Percentiles rank a stretch among this genome's conserved stretches.
phyloP scores from a whole-genome alignment of 495 filamentous ascomycete species.

The Tricharina praecox region DNA sequence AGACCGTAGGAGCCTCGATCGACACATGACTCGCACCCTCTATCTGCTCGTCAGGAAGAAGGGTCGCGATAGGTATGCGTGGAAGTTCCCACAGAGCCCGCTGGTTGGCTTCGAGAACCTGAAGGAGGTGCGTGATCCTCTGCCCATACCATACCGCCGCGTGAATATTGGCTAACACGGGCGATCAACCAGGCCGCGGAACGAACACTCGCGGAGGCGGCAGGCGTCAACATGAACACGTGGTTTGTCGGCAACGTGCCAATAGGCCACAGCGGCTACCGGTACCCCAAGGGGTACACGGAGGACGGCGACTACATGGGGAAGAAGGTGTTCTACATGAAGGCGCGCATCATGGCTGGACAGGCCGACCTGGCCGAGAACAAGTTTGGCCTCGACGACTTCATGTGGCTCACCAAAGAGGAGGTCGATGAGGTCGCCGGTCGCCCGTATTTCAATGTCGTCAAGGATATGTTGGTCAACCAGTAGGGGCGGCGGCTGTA shows the following conservation, averaged over 20 bases:
- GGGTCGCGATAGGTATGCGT: constrained; percentile 36
- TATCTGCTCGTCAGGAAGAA: constrained; percentile 65
- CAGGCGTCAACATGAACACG: constrained; percentile 93
- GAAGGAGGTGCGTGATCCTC: constrained; percentile 46
- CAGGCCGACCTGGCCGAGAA: constrained; percentile 68
- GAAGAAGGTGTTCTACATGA: constrained; percentile 88
- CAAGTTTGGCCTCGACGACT: constrained; percentile 55
- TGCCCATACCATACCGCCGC: neutral
- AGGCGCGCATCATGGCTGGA: constrained; percentile 88
- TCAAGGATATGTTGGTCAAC: constrained; percentile 57
- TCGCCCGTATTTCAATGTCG: constrained; percentile 47
- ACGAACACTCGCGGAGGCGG: constrained; percentile 55
- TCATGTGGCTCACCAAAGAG: constrained; percentile 80
- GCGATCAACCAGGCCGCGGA: constrained; percentile 49
- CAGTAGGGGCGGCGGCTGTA: no score
- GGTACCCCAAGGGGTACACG: constrained; percentile 29
- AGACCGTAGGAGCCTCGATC: constrained; percentile 59
- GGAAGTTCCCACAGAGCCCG: constrained; percentile 60
- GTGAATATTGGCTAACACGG: constrained; percentile 4
- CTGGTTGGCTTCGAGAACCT: constrained; percentile 56
- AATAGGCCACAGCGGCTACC: constrained; percentile 54
- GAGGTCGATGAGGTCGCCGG: constrained; percentile 54
- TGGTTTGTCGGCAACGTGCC: constrained; percentile 91
- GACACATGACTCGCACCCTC: constrained; percentile 57
- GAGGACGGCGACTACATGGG: constrained; percentile 33